These are phyloP conservation scores for Cenococcum geophilum DNA, from an alignment of 495 filamentous ascomycete species.

Conservation along the genomic window DNA sequence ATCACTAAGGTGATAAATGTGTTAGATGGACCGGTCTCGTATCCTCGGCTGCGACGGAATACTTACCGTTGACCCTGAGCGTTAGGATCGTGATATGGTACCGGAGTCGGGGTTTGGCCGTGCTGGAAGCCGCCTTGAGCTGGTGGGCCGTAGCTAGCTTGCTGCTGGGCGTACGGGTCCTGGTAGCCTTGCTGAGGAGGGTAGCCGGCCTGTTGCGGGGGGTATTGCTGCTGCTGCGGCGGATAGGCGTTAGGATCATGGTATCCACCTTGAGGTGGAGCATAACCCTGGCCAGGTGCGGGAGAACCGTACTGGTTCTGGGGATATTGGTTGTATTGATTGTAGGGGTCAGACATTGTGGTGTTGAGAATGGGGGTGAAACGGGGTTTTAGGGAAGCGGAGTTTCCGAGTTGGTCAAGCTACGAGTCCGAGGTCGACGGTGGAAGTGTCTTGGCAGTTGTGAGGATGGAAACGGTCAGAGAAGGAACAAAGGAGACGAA, in stretches of 20 bases:
- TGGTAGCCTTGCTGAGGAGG: slow-evolving; percentile 21
- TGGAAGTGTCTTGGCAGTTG: neutral
- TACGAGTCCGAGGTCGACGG: neutral
- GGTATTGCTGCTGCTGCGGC: slow-evolving; percentile 30
- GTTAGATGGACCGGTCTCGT: neutral
- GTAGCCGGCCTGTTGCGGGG: slow-evolving; percentile 13
- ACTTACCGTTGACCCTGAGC: slow-evolving; percentile 30
- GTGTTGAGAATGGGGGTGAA: neutral
- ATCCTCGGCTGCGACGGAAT: neutral
- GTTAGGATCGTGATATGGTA: slow-evolving; percentile 29
- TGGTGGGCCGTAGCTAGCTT: slow-evolving; percentile 44
- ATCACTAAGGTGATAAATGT: neutral
- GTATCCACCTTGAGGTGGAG: slow-evolving; percentile 30
- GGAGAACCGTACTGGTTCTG: slow-evolving; percentile 35
- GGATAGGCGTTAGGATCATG: slow-evolving; percentile 26
- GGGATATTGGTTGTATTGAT: slow-evolving; percentile 33
- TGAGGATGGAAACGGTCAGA: neutral
- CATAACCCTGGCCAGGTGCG: slow-evolving; percentile 36
- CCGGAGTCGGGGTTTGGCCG: slow-evolving; percentile 33
- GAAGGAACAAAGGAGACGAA: neutral
- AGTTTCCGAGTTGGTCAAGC: neutral
- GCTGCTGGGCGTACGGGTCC: slow-evolving; percentile 39
- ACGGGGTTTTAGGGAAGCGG: neutral
- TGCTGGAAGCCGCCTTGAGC: slow-evolving; percentile 46
- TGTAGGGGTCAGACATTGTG: slow-evolving; percentile 49